Evolutionary conservation across 495 filamentous ascomycete genomes (phyloP).

Genomic region (Terfezia claveryi): DNA sequence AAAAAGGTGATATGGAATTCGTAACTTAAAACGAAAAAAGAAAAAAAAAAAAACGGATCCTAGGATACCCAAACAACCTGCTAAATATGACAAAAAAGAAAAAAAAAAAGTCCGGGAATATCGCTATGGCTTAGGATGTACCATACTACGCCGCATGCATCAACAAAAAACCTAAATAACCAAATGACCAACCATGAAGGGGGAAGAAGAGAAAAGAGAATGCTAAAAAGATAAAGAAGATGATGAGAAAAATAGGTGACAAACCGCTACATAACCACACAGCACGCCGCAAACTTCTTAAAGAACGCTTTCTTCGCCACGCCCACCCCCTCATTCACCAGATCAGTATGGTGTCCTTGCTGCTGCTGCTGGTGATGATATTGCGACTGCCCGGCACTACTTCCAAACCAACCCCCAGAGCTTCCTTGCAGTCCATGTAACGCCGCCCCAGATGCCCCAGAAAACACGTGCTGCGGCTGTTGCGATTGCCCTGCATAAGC

Average conservation of each 20-base stretch:
- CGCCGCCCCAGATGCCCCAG: neutral
- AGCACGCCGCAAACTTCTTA: neutral
- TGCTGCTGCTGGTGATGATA: slow-evolving; percentile 4
- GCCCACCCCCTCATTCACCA: neutral
- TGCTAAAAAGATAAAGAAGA: neutral
- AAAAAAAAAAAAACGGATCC: no score
- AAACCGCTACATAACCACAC: neutral
- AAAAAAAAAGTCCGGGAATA: no score
- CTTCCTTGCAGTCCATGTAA: slow-evolving; percentile 4
- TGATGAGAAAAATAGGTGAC: neutral
- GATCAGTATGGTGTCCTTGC: neutral
- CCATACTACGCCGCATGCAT: no score
- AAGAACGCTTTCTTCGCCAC: neutral
- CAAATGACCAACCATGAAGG: no score
- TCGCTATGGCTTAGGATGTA: no score
- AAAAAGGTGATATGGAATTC: no score
- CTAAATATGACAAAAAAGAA: no score
- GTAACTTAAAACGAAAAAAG: no score
- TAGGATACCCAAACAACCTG: no score
- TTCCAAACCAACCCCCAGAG: slow-evolving; percentile 2
- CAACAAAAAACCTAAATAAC: no score
- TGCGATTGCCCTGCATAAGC: neutral
- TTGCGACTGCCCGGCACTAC: slow-evolving; percentile 4
- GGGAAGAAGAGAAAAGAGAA: no score
- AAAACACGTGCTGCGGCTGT: neutral